Base-by-base conservation (phyloP, 768 basidiomycete genomes). In the Dentipellis sp. region DNA sequence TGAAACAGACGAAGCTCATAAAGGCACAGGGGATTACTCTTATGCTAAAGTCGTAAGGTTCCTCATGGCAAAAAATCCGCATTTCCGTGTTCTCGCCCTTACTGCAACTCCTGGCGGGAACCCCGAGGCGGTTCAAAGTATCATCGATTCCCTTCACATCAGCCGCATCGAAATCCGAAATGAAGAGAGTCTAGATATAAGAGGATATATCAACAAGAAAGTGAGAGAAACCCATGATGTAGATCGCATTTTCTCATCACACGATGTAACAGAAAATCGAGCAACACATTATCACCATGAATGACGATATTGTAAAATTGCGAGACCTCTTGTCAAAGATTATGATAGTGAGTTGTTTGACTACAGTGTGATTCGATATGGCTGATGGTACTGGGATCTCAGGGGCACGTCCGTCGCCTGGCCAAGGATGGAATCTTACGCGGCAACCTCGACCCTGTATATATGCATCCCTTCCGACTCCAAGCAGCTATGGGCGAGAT, bases 81-180 rank as follows among this genome's bases (percentile, higher is more conserved):
- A 94, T 69, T 94, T 95, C 66, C 84, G 97, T 14, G 75, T 98
- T 9, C 75, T 99, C 19, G 97, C 97, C 1, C 77, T 99, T 19
- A 98, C 93, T 5, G 97, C 97, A 2, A 99, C 97, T 7, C 97
- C 97, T 11, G 95, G 94, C 45, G 74, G 84, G 59, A 88, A 80
- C 46, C 82, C 86, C 1, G 90, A 93, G 37, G 84, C 84, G n/a
- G 86, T 98, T 2, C 97, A 99, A 69, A 74, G 71, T 5, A 82
- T 99, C 37, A 81, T 98, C n/a, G 92, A 98, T 66, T 84, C 86
- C 16, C 73, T 99, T 10, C 97, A 98, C 65, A 94, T 99, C 55
- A 93, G 93, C 62, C 82, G 84, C 56, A 94, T 99, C 56, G 95
- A 98, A 66, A 91, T 98, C 59, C 81, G 97, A 52, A 84, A 95